phyloP scores from a whole-genome alignment of 176 grass and related monocot species.

The Eremochloa ophiuroides region DNA sequence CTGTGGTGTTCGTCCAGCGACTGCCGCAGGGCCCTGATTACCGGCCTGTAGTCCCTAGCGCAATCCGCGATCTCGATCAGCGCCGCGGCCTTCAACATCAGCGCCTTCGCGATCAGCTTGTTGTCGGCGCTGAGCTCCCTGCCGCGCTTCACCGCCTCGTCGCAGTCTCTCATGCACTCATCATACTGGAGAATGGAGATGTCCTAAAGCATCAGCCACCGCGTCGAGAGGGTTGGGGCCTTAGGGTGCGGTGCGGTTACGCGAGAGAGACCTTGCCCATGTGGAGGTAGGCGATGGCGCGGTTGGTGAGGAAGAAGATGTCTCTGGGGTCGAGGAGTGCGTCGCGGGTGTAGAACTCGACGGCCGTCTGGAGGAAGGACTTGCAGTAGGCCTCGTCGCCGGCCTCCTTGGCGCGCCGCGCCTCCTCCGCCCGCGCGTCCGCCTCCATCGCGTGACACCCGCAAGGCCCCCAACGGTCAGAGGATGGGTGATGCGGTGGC shows the following conservation, averaged over 20 bases:
- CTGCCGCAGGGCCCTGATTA: constrained; percentile 37
- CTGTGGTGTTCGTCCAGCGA: constrained; percentile 39
- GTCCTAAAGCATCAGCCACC: background rate
- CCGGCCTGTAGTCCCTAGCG: constrained; percentile 37
- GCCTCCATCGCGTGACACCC: constrained; percentile 14
- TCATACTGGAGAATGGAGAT: constrained; percentile 34
- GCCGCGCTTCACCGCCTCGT: constrained; percentile 40
- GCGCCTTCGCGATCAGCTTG: constrained; percentile 35
- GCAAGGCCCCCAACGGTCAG: background rate
- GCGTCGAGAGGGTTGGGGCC: background rate
- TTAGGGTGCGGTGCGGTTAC: background rate
- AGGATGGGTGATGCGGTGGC: background rate
- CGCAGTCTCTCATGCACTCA: constrained; percentile 52
- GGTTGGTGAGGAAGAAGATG: constrained; percentile 53
- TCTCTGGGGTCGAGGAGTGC: constrained; percentile 29
- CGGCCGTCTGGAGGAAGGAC: constrained; percentile 32
- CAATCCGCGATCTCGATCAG: constrained; percentile 36
- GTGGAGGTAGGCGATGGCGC: constrained; percentile 45
- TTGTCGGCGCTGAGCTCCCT: constrained; percentile 35
- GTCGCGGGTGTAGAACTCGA: constrained; percentile 28
- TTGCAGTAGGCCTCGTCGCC: constrained; percentile 35
- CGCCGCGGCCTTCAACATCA: constrained; percentile 41
- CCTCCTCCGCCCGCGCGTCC: constrained; percentile 30
- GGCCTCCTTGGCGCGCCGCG: constrained; percentile 37
- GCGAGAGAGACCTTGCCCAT: constrained; percentile 33